Conservation (phyloP, 441 rosid genomes). For the Kokia cookei region DNA sequence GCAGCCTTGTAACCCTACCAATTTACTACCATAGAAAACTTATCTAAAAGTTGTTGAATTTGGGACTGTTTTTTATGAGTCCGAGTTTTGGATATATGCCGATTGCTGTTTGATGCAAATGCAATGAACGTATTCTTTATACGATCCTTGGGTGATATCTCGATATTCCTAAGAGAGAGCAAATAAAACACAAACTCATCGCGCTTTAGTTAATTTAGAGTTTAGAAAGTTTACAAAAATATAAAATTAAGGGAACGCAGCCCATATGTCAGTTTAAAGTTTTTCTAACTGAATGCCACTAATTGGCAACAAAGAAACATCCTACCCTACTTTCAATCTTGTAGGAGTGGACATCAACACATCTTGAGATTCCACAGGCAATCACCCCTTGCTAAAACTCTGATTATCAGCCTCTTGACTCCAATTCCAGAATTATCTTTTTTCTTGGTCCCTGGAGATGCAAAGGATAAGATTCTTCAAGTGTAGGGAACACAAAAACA, state of each 20-base stretch:
- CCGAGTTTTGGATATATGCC: not conserved
- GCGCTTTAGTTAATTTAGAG: too few relatives aligned
- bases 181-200: too few relatives aligned
- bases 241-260: not conserved
- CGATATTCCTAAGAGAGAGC: too few relatives aligned
- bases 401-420: slow-evolving; percentile 45
- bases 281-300: not conserved
- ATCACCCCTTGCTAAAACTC: slow-evolving; percentile 3
- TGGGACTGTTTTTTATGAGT: not conserved
- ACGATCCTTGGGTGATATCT: too few relatives aligned
- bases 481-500: not conserved
- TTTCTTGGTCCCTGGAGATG: slow-evolving; percentile 86
- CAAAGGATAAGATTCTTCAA: not conserved
- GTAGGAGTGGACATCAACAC: slow-evolving; percentile 11
- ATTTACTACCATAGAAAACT: not conserved
- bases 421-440: slow-evolving; percentile 87
- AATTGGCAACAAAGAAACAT: too few relatives aligned
- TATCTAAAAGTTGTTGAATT: not conserved
- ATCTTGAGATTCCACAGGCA: not conserved
- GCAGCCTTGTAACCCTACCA: not conserved
- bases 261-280: not conserved
- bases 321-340: not conserved
- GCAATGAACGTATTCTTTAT: too few relatives aligned
- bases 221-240: not conserved
- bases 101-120: not conserved